Conservation (phyloP, 495 filamentous ascomycete species). For the Astrocystis sublimbata region DNA sequence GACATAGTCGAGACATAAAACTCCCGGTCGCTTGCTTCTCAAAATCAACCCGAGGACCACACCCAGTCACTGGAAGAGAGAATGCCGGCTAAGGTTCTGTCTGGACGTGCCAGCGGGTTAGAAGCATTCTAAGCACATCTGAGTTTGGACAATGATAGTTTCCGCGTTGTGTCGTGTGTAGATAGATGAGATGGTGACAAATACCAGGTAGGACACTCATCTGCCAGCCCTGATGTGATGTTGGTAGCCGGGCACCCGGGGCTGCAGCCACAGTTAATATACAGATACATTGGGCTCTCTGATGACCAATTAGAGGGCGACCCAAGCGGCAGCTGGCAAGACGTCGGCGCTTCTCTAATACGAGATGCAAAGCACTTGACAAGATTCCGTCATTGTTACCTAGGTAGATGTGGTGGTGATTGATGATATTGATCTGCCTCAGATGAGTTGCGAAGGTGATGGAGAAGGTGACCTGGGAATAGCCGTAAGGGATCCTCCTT, state of each 20-base stretch:
- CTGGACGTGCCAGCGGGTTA: too few species aligned
- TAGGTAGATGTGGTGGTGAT: background rate
- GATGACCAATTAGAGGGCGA: background rate
- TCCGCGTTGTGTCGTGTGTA: background rate
- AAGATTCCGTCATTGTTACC: too few species aligned
- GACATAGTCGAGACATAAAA: background rate
- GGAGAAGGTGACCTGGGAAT: too few species aligned
- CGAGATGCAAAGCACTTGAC: background rate
- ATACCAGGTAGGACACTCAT: background rate
- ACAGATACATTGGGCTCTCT: background rate
- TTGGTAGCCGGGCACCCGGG: conserved; percentile 1
- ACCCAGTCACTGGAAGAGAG: too few species aligned
- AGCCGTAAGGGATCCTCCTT: too few species aligned
- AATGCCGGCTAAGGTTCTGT: too few species aligned
- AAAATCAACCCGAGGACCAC: too few species aligned
- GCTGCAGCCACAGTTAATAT: background rate
- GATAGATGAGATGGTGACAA: background rate
- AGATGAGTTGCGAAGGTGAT: too few species aligned
- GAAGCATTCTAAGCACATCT: too few species aligned
- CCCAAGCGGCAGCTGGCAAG: too few species aligned
- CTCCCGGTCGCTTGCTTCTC: background rate
- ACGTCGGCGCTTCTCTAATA: background rate
- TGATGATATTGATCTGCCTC: too few species aligned
- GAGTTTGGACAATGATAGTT: too few species aligned
- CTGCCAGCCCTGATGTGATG: background rate